Conservation (phyloP, 108 stramenopile genomes). For the Skeletonema grethae region DNA sequence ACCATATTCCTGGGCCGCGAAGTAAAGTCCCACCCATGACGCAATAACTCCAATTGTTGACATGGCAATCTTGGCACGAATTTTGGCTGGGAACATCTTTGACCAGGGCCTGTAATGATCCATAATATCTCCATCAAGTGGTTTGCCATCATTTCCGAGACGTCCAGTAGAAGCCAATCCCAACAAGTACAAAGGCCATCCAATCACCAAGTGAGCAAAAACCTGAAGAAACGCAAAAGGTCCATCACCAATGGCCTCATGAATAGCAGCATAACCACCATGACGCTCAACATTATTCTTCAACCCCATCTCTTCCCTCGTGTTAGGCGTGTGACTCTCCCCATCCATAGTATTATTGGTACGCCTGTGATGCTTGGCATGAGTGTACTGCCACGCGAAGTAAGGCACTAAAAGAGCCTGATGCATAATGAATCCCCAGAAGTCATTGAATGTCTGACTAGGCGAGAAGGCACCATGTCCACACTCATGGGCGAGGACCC, state of each 20-base stretch:
- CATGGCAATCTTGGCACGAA: constrained; percentile 77
- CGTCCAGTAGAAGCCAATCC: constrained; percentile 86
- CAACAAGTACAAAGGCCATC: constrained; percentile 90
- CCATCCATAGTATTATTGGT: constrained; percentile 97
- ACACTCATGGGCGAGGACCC: constrained; percentile 99
- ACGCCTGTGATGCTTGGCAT: constrained; percentile 98
- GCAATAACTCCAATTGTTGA: constrained; percentile 80
- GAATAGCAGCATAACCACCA: constrained; percentile 73
- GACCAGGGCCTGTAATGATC: constrained; percentile 89
- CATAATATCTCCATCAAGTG: constrained; percentile 64
- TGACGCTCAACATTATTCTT: constrained; percentile 62
- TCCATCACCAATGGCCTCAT: constrained; percentile 90
- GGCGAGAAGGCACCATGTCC: constrained; percentile 98
- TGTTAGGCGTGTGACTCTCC: constrained; percentile 88
- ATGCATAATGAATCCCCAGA: constrained; percentile 94
- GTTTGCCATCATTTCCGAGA: constrained; percentile 68
- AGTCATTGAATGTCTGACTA: constrained; percentile 91
- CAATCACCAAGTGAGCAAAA: constrained; percentile 85
- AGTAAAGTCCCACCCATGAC: constrained; percentile 46
- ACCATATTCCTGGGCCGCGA: constrained; percentile 58
- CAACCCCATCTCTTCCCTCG: constrained; percentile 75
- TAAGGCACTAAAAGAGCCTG: constrained; percentile 97
- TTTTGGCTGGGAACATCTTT: constrained; percentile 89
- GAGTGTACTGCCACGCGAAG: constrained; percentile 98
- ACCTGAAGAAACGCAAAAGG: constrained; percentile 91